Conservation (phyloP, 495 filamentous ascomycete species). For the Penicillium bovifimosum region DNA sequence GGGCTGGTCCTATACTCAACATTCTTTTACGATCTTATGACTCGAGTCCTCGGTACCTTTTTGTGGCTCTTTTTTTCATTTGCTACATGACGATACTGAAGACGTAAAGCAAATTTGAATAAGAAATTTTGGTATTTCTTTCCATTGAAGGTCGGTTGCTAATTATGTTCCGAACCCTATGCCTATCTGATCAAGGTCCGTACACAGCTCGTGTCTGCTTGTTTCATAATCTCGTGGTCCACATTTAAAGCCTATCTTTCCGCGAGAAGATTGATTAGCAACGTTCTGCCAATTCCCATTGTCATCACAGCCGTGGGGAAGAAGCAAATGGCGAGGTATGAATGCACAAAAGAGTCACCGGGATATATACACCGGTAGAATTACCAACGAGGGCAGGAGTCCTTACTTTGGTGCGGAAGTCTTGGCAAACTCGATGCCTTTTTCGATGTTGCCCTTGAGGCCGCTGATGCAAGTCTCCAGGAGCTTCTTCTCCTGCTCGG, state of each 20-base stretch:
- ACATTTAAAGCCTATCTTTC: conserved; percentile 46
- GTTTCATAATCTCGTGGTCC: conserved; percentile 28
- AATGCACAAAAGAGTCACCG: background rate
- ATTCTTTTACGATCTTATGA: background rate
- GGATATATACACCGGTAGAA: background rate
- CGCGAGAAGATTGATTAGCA: conserved; percentile 37
- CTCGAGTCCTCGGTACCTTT: background rate
- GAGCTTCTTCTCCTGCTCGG: conserved; percentile 79
- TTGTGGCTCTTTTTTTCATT: background rate
- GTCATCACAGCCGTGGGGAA: background rate
- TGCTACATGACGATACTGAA: background rate
- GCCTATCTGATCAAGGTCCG: background rate
- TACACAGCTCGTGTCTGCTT: conserved; percentile 13
- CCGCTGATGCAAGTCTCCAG: conserved; percentile 67
- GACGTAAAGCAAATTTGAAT: conserved; percentile 6
- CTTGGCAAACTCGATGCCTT: conserved; percentile 85
- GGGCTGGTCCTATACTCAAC: background rate
- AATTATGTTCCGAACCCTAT: background rate
- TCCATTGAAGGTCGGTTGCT: conserved; percentile 15
- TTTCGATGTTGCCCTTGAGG: conserved; percentile 86
- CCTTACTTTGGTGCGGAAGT: conserved; percentile 73
- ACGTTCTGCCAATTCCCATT: conserved; percentile 21
- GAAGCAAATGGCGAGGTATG: background rate
- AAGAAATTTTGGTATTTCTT: conserved; percentile 14
- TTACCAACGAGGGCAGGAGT: conserved; percentile 22